phyloP scores from a whole-genome alignment of 805 yeast species.

The Cyberlindnera euphorbiae region DNA sequence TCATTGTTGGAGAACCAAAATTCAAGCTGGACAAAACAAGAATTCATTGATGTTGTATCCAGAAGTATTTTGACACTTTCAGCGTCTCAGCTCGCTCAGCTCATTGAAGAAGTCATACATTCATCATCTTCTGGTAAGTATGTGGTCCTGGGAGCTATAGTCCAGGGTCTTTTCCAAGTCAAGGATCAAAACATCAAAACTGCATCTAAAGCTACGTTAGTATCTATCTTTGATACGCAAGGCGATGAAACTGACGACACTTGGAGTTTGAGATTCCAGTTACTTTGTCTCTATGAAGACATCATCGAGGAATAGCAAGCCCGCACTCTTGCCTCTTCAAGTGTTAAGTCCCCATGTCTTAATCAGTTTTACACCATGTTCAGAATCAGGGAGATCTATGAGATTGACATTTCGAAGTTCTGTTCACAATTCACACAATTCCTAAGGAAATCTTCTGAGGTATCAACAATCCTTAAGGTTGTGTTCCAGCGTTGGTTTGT shows the following conservation, averaged over 20 bases:
- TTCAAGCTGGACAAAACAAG: constrained; percentile 17
- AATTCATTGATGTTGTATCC: constrained; percentile 36
- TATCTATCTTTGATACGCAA: constrained; percentile 22
- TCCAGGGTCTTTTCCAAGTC: constrained; percentile 37
- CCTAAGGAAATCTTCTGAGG: constrained; percentile 13
- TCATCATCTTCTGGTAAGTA: constrained; percentile 11
- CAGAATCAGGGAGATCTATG: constrained; percentile 45
- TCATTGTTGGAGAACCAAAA: constrained; percentile 7
- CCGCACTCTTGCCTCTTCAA: constrained; percentile 1
- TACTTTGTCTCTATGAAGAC: constrained; percentile 44
- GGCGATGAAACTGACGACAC: constrained; percentile 18
- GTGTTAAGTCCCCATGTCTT: constrained; percentile 3
- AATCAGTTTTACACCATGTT: constrained; percentile 35
- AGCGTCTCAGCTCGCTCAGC: constrained; percentile 34
- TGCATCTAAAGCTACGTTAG: constrained; percentile 22
- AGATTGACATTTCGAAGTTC: constrained; percentile 23
- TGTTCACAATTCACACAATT: constrained; percentile 24
- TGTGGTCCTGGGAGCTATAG: constrained; percentile 28
- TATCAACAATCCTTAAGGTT: constrained; percentile 15
- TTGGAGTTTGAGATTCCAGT: constrained; percentile 45
- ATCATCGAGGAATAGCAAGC: constrained; percentile 27
- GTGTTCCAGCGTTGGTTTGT: constrained; percentile 54
- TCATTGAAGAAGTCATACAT: constrained; percentile 23
- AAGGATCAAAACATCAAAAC: constrained; percentile 27
- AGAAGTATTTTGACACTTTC: constrained; percentile 42